These are phyloP conservation scores for Podila clonocystis DNA, from an alignment of 192 early-diverging fungal species.

Conservation along the genomic window DNA sequence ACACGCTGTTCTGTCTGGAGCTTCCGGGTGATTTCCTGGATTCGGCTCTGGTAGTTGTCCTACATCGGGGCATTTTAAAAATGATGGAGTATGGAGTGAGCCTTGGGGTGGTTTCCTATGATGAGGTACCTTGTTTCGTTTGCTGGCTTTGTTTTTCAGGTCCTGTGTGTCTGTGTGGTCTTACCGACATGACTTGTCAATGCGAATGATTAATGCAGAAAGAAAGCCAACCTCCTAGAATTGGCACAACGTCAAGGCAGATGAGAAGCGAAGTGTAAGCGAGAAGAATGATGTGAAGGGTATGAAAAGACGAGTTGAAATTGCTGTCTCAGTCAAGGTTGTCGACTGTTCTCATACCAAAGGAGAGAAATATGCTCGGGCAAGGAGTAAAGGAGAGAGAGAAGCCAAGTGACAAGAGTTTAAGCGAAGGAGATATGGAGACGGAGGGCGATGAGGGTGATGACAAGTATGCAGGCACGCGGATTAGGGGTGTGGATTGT, in stretches of 20 bases:
- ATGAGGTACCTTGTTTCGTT: neutral
- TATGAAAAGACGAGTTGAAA: too few relatives aligned
- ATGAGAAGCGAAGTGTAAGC: too few relatives aligned
- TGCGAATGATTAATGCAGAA: too few relatives aligned
- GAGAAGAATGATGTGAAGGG: too few relatives aligned
- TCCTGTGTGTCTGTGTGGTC: too few relatives aligned
- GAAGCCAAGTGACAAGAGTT: neutral
- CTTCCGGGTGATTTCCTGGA: slow-evolving; percentile 75
- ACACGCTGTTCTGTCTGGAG: slow-evolving; percentile 79
- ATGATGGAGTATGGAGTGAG: neutral
- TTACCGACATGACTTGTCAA: too few relatives aligned
- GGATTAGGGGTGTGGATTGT: neutral
- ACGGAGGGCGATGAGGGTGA: neutral
- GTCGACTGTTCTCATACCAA: too few relatives aligned
- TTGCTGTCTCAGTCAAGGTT: too few relatives aligned
- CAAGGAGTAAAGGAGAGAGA: neutral
- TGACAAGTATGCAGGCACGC: neutral
- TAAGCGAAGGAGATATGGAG: neutral
- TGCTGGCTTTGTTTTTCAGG: too few relatives aligned
- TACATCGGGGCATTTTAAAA: slow-evolving; percentile 8
- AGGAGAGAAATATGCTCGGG: too few relatives aligned
- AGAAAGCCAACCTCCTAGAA: too few relatives aligned
- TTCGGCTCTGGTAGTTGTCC: slow-evolving; percentile 62
- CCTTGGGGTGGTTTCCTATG: neutral
- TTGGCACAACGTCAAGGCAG: too few relatives aligned